Conservation (phyloP, 352 stramenopile genomes). For the Globisporangium carolinianum region DNA sequence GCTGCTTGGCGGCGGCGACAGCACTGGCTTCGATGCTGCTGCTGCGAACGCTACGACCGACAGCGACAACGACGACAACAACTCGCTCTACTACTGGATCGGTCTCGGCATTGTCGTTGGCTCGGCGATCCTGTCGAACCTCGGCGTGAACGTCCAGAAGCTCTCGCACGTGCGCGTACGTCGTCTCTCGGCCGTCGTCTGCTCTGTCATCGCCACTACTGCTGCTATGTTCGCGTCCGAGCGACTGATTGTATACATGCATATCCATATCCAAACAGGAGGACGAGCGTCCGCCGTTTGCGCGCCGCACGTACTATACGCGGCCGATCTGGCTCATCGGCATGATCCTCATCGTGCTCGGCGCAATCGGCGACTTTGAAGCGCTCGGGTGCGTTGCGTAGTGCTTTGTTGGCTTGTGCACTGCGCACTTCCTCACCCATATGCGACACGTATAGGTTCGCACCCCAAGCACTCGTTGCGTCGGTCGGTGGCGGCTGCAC, state of each 20-base stretch:
- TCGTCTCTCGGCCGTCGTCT: background rate
- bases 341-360: slow-evolving; percentile 72
- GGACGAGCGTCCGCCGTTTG: slow-evolving; percentile 54
- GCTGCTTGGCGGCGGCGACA: slow-evolving; percentile 4
- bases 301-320: slow-evolving; percentile 73
- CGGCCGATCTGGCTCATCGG: slow-evolving; percentile 80
- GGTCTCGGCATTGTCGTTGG: slow-evolving; percentile 69
- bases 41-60: slow-evolving; percentile 11
- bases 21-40: background rate
- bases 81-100: slow-evolving; percentile 77
- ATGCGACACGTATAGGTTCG: slow-evolving; percentile 34
- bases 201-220: background rate
- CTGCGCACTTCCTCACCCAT: background rate
- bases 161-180: slow-evolving; percentile 77
- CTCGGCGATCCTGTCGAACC: slow-evolving; percentile 78
- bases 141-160: slow-evolving; percentile 84
- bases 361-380: slow-evolving; percentile 83
- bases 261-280: slow-evolving; percentile 20
- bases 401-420: background rate
- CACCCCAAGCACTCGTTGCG: slow-evolving; percentile 79
- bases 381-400: slow-evolving; percentile 41
- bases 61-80: slow-evolving; percentile 37
- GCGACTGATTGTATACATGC: too few relatives aligned
- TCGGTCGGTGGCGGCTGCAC: slow-evolving; percentile 82
- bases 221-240: too few relatives aligned